These are phyloP conservation scores for Trichoderma asperellum DNA, from an alignment of 2,329 filamentous ascomycete genomes.

Conservation along the genomic window DNA sequence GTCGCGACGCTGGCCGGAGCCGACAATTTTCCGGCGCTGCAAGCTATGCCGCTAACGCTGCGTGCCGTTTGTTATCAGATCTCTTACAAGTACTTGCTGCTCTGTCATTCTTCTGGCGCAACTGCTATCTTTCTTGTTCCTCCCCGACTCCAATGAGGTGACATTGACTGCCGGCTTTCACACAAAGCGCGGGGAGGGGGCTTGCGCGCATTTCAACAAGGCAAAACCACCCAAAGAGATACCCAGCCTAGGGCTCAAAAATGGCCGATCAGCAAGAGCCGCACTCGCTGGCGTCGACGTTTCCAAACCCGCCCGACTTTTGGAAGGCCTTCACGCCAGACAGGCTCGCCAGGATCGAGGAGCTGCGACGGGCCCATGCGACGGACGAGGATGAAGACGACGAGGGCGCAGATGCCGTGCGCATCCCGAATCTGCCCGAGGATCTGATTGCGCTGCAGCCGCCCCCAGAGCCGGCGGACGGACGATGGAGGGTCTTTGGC, in stretches of 20 bases:
- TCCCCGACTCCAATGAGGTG: conserved; percentile 28
- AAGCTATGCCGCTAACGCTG: neutral
- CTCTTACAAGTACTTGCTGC: neutral
- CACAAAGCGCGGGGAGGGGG: conserved; percentile 21
- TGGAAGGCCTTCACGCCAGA: conserved; percentile 84
- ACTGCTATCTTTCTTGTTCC: neutral
- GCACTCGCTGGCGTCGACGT: conserved; percentile 64
- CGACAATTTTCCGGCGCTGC: conserved; percentile 40
- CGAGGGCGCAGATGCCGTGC: conserved; percentile 35
- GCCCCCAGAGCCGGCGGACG: conserved; percentile 71
- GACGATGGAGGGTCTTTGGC: conserved; percentile 77
- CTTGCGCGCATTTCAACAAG: neutral
- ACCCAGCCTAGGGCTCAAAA: neutral
- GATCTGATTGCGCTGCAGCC: conserved; percentile 81
- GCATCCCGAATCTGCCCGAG: conserved; percentile 60
- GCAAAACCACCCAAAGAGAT: neutral
- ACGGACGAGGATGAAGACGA: conserved; percentile 4
- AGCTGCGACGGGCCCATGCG: conserved; percentile 48
- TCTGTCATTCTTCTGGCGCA: neutral
- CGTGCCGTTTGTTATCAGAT: conserved; percentile 17
- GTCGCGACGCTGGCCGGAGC: conserved; percentile 30
- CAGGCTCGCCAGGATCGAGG: conserved; percentile 63
- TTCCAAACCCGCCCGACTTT: conserved; percentile 86
- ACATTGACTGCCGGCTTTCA: conserved; percentile 5
- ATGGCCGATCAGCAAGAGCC: conserved; percentile 48